These are phyloP conservation scores for Dysphania ambrosioides DNA, from an alignment of 148 eudicot species.

Conservation along the genomic window DNA sequence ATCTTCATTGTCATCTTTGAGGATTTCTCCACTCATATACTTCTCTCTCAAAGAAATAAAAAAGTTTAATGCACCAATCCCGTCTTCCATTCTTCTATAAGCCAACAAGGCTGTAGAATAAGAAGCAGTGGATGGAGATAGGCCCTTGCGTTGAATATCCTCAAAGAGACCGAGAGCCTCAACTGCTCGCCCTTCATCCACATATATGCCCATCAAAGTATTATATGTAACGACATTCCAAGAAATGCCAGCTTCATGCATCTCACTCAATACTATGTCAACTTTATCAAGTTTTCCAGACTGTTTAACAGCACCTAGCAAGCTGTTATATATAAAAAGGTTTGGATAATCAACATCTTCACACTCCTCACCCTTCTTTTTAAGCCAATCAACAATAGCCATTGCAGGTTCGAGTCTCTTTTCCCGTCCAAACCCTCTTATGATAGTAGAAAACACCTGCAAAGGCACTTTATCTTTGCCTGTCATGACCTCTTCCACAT, in stretches of 20 bases:
- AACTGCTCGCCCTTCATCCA: slow-evolving; percentile 48
- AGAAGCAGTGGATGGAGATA: slow-evolving; percentile 79
- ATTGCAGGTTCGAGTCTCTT: slow-evolving; percentile 64
- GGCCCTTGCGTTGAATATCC: slow-evolving; percentile 50
- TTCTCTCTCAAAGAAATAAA: slow-evolving; percentile 45
- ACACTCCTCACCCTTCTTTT: slow-evolving; percentile 38
- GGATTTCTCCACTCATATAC: slow-evolving; percentile 49
- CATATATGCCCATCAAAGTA: slow-evolving; percentile 69
- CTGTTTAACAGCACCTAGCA: slow-evolving; percentile 73
- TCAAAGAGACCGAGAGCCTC: slow-evolving; percentile 69
- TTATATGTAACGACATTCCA: slow-evolving; percentile 80
- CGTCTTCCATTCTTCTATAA: slow-evolving; percentile 76
- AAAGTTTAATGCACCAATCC: slow-evolving; percentile 68
- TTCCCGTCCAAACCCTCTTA: slow-evolving; percentile 75
- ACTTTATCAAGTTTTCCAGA: slow-evolving; percentile 44
- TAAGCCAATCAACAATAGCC: slow-evolving; percentile 80
- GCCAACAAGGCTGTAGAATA: slow-evolving; percentile 72
- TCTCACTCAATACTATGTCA: slow-evolving; percentile 54
- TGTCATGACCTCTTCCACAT: slow-evolving; percentile 63
- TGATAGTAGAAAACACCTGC: slow-evolving; percentile 67
- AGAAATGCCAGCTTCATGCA: slow-evolving; percentile 51
- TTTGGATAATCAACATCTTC: slow-evolving; percentile 50
- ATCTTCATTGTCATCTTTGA: slow-evolving; percentile 37
- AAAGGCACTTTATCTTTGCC: slow-evolving; percentile 53
- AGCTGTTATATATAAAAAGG: slow-evolving; percentile 64